Percentiles rank a stretch among this genome's conserved stretches.
These are phyloP conservation scores for Diplogelasinospora grovesii DNA, from an alignment of 495 filamentous ascomycete species.

Conservation along the genomic window DNA sequence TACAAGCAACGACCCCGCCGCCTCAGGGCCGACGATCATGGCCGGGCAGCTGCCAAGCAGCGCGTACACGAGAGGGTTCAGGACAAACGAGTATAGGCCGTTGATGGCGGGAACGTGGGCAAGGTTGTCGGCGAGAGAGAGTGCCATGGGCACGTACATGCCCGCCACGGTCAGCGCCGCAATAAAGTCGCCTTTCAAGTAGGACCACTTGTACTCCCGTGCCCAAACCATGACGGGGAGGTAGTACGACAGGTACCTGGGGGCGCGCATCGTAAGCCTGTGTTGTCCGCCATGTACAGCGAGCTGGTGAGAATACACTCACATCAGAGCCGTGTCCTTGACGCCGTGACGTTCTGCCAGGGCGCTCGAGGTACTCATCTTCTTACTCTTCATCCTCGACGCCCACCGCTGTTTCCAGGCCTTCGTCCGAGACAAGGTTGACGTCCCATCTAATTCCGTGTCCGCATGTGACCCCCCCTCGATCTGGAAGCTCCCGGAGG, in stretches of 20 bases:
- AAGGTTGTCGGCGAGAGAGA: slow-evolving; percentile 89
- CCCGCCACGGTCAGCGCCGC: slow-evolving; percentile 87
- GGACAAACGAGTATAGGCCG: slow-evolving; percentile 90
- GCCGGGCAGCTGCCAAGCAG: slow-evolving; percentile 83
- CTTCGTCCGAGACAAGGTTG: slow-evolving; percentile 10
- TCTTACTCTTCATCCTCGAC: slow-evolving; percentile 43
- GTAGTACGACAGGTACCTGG: slow-evolving; percentile 91
- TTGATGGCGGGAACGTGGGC: slow-evolving; percentile 90
- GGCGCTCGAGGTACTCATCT: slow-evolving; percentile 55
- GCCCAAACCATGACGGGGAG: slow-evolving; percentile 88
- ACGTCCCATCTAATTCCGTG: slow-evolving; percentile 21
- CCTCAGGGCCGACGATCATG: slow-evolving; percentile 94
- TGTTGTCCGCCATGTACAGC: background rate
- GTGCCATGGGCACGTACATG: slow-evolving; percentile 96
- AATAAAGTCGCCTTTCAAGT: slow-evolving; percentile 77
- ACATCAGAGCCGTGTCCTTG: slow-evolving; percentile 52
- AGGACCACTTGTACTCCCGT: slow-evolving; percentile 71
- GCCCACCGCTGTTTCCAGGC: slow-evolving; percentile 32
- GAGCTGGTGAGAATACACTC: slow-evolving; percentile 11
- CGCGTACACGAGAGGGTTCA: slow-evolving; percentile 85
- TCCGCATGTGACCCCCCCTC: slow-evolving; percentile 14
- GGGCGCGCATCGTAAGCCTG: too few species aligned
- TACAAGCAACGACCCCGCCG: slow-evolving; percentile 83
- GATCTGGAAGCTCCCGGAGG: slow-evolving; percentile 36
- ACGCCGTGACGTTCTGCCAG: slow-evolving; percentile 57